phyloP scores from a whole-genome alignment of 108 stramenopile species.

The Ochromonas danica region DNA sequence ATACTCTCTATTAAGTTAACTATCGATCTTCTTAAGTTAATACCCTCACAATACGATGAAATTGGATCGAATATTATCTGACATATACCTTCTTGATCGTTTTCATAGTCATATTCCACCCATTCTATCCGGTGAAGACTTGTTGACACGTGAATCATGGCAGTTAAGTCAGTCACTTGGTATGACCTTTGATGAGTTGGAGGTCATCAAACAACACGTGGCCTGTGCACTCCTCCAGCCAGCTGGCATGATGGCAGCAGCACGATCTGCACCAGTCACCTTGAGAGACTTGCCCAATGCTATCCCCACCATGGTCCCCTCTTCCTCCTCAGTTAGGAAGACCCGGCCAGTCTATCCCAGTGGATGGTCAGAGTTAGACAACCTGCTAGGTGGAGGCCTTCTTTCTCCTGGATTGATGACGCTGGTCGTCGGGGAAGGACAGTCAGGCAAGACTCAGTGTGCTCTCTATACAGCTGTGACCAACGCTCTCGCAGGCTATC shows the following conservation, averaged over 20 bases:
- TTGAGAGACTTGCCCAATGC: conserved; percentile 14
- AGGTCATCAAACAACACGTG: conserved; percentile 9
- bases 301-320: conserved; percentile 13
- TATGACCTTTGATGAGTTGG: conserved; percentile 15
- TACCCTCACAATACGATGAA: conserved; percentile 9
- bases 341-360: no score
- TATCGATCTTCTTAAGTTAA: conserved; percentile 17
- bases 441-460: conserved; percentile 14
- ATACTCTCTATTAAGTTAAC: no score
- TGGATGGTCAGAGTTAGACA: no score
- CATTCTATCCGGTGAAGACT: conserved; percentile 15
- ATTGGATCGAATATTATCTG: conserved; percentile 17
- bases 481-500: conserved; percentile 13
- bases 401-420: conserved; percentile 15
- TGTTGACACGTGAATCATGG: conserved; percentile 15
- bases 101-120: conserved; percentile 16
- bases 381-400: no score
- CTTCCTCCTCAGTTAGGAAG: conserved; percentile 14
- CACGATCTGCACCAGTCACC: conserved; percentile 13
- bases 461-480: conserved; percentile 14
- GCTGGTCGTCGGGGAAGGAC: conserved; percentile 12
- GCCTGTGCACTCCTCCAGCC: conserved; percentile 4
- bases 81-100: conserved; percentile 16
- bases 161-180: conserved; percentile 15
- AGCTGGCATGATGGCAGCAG: conserved; percentile 4